Conservation (phyloP, 441 rosid genomes). For the Syzygium syzygioides region DNA sequence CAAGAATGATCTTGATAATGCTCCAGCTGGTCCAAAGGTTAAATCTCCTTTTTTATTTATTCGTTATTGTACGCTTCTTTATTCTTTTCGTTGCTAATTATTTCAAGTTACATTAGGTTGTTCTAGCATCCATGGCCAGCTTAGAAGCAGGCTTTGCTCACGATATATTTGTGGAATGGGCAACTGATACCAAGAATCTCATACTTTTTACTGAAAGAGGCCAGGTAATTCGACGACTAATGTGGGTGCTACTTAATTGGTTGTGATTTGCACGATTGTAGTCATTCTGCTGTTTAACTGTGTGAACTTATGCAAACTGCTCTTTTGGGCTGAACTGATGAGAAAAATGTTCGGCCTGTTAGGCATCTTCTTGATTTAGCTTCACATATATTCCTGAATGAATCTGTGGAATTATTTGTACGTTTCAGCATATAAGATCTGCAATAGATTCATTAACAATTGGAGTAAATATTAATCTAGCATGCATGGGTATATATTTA, state of each 20-base stretch:
- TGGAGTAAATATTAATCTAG: background rate
- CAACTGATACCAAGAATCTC: conserved; percentile 73
- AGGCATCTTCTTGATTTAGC: background rate
- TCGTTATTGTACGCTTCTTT: background rate
- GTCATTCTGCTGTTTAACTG: background rate
- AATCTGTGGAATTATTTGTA: background rate
- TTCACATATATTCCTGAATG: background rate
- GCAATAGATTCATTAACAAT: background rate
- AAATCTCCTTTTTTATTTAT: conserved; percentile 7
- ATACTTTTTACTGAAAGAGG: conserved; percentile 96
- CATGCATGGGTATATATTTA: background rate
- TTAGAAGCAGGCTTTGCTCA: conserved; percentile 97
- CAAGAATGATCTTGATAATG: conserved; percentile 84
- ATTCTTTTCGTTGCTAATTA: conserved; percentile 5
- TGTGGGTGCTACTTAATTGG: background rate
- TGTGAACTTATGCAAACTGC: background rate
- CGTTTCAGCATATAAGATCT: background rate
- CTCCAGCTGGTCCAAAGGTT: conserved; percentile 93
- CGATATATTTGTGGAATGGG: conserved; percentile 95
- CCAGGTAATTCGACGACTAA: conserved; percentile 42
- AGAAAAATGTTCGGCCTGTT: background rate
- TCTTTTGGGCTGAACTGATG: background rate
- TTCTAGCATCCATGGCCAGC: conserved; percentile 94
- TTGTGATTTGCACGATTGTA: background rate
- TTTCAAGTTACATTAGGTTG: conserved; percentile 50